Conservation (phyloP, 169 alveolate genomes). For the Eimeria acervulina region DNA sequence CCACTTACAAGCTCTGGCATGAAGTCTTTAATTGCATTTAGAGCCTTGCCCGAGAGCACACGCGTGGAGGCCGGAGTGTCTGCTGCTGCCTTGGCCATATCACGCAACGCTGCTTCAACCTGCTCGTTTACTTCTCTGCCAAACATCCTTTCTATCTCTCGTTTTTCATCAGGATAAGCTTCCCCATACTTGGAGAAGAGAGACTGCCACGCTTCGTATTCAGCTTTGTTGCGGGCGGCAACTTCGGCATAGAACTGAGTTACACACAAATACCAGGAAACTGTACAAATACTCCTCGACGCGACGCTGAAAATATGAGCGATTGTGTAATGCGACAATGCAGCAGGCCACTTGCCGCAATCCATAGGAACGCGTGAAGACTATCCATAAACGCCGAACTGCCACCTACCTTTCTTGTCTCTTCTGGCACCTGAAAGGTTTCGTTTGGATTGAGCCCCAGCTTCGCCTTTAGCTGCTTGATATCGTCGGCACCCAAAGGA, state of each 20-base stretch:
- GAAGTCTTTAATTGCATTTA: slow-evolving; percentile 68
- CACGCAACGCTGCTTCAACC: slow-evolving; percentile 35
- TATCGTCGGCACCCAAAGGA: slow-evolving; percentile 90
- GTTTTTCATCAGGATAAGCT: slow-evolving; percentile 84
- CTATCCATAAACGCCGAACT: neutral
- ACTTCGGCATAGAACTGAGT: slow-evolving; percentile 82
- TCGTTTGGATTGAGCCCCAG: slow-evolving; percentile 88
- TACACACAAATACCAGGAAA: neutral
- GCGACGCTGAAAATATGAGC: neutral
- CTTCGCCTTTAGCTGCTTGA: slow-evolving; percentile 84
- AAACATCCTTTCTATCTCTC: slow-evolving; percentile 83
- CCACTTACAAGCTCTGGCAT: slow-evolving; percentile 87
- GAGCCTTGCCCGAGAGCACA: slow-evolving; percentile 75
- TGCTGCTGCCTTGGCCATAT: slow-evolving; percentile 67
- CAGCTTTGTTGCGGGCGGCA: slow-evolving; percentile 81
- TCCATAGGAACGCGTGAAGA: neutral
- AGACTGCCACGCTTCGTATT: slow-evolving; percentile 85
- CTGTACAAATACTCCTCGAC: neutral
- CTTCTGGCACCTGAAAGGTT: slow-evolving; percentile 88
- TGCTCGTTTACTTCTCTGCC: slow-evolving; percentile 39
- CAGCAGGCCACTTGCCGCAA: neutral
- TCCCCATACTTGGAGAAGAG: slow-evolving; percentile 84
- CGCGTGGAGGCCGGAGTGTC: slow-evolving; percentile 75
- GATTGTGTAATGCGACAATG: neutral
- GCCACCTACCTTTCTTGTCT: slow-evolving; percentile 81